These are phyloP conservation scores for Pyronema omphalodes DNA, from an alignment of 495 filamentous ascomycete species.

Conservation along the genomic window DNA sequence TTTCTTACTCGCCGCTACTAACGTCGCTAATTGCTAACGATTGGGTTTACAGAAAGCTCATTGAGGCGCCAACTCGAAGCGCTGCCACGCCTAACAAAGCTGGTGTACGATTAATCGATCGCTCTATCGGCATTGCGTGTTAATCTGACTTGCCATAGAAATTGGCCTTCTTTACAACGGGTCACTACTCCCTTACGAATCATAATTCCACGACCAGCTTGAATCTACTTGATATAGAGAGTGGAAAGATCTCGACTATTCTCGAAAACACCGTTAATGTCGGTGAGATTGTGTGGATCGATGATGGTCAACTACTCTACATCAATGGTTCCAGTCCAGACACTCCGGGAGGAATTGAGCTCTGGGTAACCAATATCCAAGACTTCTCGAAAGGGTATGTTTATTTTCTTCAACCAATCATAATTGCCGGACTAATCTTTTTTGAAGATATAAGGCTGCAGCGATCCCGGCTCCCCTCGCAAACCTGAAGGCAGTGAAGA, in stretches of 20 bases:
- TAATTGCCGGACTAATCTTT: not conserved
- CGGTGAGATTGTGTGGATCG: conserved; percentile 17
- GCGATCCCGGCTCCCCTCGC: conserved; percentile 47
- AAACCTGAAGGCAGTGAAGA: conserved; percentile 43
- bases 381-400: conserved; percentile 16
- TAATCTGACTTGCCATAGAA: conserved; percentile 7
- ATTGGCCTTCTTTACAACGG: conserved; percentile 22
- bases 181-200: conserved; percentile 63
- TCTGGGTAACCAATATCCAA: conserved; percentile 37
- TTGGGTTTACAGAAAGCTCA: conserved; percentile 29
- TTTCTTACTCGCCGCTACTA: not conserved
- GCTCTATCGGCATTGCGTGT: not conserved
- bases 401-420: conserved; percentile 2
- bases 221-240: conserved; percentile 51
- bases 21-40: not conserved
- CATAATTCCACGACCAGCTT: conserved; percentile 59
- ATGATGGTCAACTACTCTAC: conserved; percentile 13
- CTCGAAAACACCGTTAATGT: conserved; percentile 32
- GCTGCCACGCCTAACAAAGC: conserved; percentile 47
- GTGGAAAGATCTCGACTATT: conserved; percentile 45
- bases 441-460: conserved; percentile 39
- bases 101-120: conserved; percentile 8
- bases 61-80: conserved; percentile 65
- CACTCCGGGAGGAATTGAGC: conserved; percentile 28
- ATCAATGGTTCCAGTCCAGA: conserved; percentile 13